Evolutionary conservation across 139 green algal species (phyloP).

Genomic region (Prasinococcaceae sp.): DNA sequence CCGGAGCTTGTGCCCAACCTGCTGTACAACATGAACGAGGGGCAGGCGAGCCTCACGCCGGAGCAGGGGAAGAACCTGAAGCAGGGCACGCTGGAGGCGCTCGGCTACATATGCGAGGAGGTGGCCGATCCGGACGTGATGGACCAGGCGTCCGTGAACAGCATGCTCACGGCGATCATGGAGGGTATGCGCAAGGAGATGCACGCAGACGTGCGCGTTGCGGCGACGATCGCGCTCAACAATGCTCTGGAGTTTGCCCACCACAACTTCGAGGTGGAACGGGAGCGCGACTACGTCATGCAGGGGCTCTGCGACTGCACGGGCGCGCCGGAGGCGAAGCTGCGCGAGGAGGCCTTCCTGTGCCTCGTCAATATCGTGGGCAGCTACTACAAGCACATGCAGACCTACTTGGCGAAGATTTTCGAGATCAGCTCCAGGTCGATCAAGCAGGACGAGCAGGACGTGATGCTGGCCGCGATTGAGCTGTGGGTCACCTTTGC

Average conservation of each 20-base stretch:
- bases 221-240: conserved; percentile 70
- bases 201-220: conserved; percentile 61
- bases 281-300: conserved; percentile 95
- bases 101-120: conserved; percentile 95
- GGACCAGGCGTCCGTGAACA: conserved; percentile 74
- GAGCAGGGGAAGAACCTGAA: conserved; percentile 18
- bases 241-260: conserved; percentile 91
- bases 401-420: conserved; percentile 84
- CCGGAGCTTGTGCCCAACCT: conserved; percentile 59
- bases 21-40: conserved; percentile 37
- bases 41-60: not conserved
- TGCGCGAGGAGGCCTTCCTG: conserved; percentile 75
- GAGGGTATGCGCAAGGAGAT: conserved; percentile 66
- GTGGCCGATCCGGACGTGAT: conserved; percentile 68
- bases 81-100: conserved; percentile 67
- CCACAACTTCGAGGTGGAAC: conserved; percentile 85
- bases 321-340: conserved; percentile 54
- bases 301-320: conserved; percentile 36
- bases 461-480: conserved; percentile 81
- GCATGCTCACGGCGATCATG: conserved; percentile 86
- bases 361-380: conserved; percentile 78
- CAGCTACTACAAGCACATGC: conserved; percentile 84
- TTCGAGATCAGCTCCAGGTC: conserved; percentile 80
- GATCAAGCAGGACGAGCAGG: conserved; percentile 70
- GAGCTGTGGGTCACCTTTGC: conserved; percentile 87